phyloP scores from a whole-genome alignment of 306 rosid species.

The Prunus kanzakura region DNA sequence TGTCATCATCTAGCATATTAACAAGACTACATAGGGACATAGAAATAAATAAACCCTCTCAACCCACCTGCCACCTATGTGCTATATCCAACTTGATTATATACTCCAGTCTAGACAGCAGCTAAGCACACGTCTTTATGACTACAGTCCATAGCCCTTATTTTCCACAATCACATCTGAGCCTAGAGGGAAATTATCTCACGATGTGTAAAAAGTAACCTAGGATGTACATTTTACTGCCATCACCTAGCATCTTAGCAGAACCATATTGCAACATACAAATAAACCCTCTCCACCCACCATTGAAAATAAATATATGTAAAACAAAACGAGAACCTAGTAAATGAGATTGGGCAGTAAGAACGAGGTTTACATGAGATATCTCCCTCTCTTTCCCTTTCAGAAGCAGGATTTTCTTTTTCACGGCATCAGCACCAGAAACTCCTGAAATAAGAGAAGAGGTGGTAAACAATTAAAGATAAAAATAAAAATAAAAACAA shows the following conservation, averaged over 20 bases:
- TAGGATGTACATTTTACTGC: not conserved
- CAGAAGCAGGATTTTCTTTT: constrained; percentile 53
- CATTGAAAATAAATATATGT: constrained; percentile 1
- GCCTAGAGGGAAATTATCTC: not conserved
- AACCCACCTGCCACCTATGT: not conserved
- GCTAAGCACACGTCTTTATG: not conserved
- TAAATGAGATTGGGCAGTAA: constrained; percentile 14
- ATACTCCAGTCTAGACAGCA: not conserved
- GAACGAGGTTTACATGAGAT: constrained; percentile 40
- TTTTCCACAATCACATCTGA: not conserved
- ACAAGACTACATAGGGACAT: not conserved
- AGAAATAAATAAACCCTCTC: not conserved
- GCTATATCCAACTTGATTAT: not conserved
- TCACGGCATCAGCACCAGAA: constrained; percentile 47
- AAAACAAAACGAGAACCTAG: not conserved
- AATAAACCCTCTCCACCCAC: not conserved
- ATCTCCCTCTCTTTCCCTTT: constrained; percentile 56
- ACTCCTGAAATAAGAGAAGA: constrained; percentile 27
- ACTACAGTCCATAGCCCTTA: not conserved
- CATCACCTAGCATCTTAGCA: not conserved
- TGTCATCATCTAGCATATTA: not conserved
- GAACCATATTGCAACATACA: not conserved
- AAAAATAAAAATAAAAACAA: not conserved
- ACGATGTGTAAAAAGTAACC: not conserved
- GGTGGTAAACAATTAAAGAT: not conserved